These are phyloP conservation scores for Pseudofabraea citricarpa DNA, from an alignment of 2,329 filamentous ascomycete genomes.

Conservation along the genomic window DNA sequence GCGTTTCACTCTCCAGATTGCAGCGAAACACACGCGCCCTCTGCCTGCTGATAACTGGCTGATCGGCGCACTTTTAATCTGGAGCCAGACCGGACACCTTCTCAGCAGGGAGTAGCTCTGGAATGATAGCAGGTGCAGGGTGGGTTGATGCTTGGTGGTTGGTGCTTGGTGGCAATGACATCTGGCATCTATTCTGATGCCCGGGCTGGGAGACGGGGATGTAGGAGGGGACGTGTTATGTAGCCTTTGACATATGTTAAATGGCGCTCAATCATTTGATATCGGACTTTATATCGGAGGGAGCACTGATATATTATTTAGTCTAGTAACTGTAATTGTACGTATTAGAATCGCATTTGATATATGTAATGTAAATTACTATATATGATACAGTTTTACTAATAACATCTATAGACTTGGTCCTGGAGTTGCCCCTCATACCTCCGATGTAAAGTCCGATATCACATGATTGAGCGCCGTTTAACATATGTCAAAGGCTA, in stretches of 20 bases:
- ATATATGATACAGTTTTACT: too few species aligned
- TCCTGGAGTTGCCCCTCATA: too few species aligned
- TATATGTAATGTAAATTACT: too few species aligned
- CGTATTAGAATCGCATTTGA: too few species aligned
- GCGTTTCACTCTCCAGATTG: too few species aligned
- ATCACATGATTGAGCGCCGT: too few species aligned
- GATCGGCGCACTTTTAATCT: background rate
- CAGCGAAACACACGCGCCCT: background rate
- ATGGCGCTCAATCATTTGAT: background rate
- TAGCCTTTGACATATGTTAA: background rate
- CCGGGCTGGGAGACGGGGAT: constrained; percentile 1
- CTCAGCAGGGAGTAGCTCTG: constrained; percentile 14
- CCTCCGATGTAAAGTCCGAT: too few species aligned
- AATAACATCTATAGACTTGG: too few species aligned
- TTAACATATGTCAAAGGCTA: too few species aligned
- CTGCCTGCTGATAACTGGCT: background rate
- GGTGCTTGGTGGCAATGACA: constrained; percentile 2
- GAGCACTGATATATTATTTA: background rate
- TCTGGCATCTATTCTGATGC: background rate
- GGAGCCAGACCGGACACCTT: constrained; percentile 8
- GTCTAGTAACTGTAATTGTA: too few species aligned
- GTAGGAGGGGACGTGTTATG: constrained; percentile 5
- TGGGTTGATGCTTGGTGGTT: too few species aligned
- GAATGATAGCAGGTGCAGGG: constrained; percentile 6
- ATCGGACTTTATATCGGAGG: background rate